Base-by-base conservation (phyloP, 148 eudicot genomes). In the Dianthus caryophyllus region DNA sequence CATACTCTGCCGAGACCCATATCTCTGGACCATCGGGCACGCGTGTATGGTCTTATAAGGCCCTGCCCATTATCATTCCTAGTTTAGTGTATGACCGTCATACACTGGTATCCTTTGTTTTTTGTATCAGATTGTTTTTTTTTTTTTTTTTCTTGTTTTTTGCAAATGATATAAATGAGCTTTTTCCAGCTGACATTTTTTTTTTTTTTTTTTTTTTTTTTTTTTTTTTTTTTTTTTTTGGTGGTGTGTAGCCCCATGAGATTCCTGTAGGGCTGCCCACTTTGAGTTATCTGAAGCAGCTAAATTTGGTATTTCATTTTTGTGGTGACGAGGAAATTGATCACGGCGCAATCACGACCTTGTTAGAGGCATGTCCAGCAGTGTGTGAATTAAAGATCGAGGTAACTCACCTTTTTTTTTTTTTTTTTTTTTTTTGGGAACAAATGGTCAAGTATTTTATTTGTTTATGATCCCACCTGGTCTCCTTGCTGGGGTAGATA, bases 341-440 rank as follows among this genome's bases (percentile, higher is more conserved):
- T 26, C 20, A 44, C 44, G 41, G 11, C n/a, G 18, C 29, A 8
- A 16, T 58, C 8, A 69, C 29, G 22, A 25, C 44, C 54, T 26
- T 57, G 18, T 1, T 29, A 46, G 55, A 58, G 41, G 27, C 65
- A 3, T 58, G 72, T 20, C 72, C 43, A 20, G 1, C 46, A 36
- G 13, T 69, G 54, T 27, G 9, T 18, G 46, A 69, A 43, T 57
- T 69, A 10, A 69, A n/a, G 64, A 27, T 69, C 4, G 11, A 69
- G 72, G 72, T 69, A 27, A 67, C 16, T 7, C 51, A 11, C 51
- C 16, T 2, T 47, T 4, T 47, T 5, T 15, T n/a, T 2, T 7
- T 47, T 11, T 11, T 2, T 47, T 47, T 47, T 3, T 47, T 47
- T 47, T 47, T 2, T 47, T n/a, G 7, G 16, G 10, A 10, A 9